Base-by-base conservation (phyloP, 2,329 filamentous ascomycete genomes). In the Phyllosticta citribraziliensis region DNA sequence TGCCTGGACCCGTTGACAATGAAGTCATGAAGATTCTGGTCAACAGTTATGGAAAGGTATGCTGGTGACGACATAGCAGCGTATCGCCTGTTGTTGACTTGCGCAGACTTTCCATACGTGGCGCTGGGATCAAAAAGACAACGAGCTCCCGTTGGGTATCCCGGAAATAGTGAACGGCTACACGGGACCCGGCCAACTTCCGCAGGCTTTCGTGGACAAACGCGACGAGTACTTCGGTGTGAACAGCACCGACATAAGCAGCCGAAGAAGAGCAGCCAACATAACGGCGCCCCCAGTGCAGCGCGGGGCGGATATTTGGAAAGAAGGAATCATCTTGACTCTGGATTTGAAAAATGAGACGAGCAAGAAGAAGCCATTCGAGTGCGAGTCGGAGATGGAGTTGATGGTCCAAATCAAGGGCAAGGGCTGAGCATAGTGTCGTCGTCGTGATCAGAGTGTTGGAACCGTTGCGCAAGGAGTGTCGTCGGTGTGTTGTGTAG, bases 11-110 rank as follows among this genome's bases (percentile, higher is more conserved):
- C 20, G 57, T 62, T 8, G 61, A 62, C 56, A 50, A 51, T n/a
- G 50, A 58, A 50, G 33, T 56, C 19, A 62, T 53, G 60, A 58
- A 58, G 25, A 61, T 61, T 17, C 47, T 58, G 24, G 60, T 58
- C 25, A 40, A 57, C 25, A 57, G 30, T 33, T 61, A 61, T 33
- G 56, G 60, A 10, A 62, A 58, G 56, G 50, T 58, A 24, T 1
- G 1, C 17, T 51, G 33, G 11, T 50, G 30, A 8, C 19, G 9
- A 11, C 20, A 4, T 9, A n/a, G 25, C 9, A 20, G 54, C 33
- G 33, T 40, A 1, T 40, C 33, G 14, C 11, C 3, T 14, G 33
- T 17, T 14, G 33, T 17, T 17, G 33, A 12, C 11, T 17, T 40
- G 33, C n/a, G 9, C 22, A 55, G 22, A 60, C 52, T 2, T 19